Evolutionary conservation across 495 filamentous ascomycete genomes (phyloP), one percentile per base, ranked within the genome.

Genomic region (Clohesyomyces aquaticus): DNA sequence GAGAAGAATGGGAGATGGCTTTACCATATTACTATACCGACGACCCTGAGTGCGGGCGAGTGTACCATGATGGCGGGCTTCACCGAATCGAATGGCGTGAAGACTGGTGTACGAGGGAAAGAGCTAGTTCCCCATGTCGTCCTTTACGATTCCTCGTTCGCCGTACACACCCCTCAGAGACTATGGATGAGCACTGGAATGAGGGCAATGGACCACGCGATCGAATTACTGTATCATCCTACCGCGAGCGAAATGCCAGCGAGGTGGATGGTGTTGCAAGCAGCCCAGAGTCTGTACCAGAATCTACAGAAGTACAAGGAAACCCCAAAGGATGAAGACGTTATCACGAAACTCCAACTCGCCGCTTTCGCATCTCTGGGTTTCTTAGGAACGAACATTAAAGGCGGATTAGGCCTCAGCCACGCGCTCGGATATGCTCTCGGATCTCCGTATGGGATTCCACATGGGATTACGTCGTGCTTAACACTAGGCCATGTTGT

Each of bases 381-480:
- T 8, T 78, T 78, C 59, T 63, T 78, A 10, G 78, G 77, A 1
- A 63, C 71, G 49, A 80, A 80, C 58, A 22, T 79, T 25, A 76
- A 75, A 25, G 76, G 76, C n/a, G 73, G 74, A 3, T 60, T 81
- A 3, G 80, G 80, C 1, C 65, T 82, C 14, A 73, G 65, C 18
- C 81, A 83, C 64, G 52, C 69, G 0, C 67, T 83, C 9, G 80
- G 80, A 1, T 78, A 82, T 58, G 79, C 80, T 1, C 65, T 83
- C 14, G 81, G 81, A 1, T 73, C 72, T 6, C 78, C 81, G 8
- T 83, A 82, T 64, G 64, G 65, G 3, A 82, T 83, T 41, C 81
- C 81, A 8, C 79, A 82, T 55, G 80, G 80, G 9, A 75, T 79
- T 25, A 82, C 80, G n/a, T 76, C 72, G 8, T 80, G 78, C 58